Percentiles rank a stretch among this genome's conserved stretches.
Evolutionary conservation across 169 alveolate species (phyloP).

Genomic region (Plasmodium coatneyi): DNA sequence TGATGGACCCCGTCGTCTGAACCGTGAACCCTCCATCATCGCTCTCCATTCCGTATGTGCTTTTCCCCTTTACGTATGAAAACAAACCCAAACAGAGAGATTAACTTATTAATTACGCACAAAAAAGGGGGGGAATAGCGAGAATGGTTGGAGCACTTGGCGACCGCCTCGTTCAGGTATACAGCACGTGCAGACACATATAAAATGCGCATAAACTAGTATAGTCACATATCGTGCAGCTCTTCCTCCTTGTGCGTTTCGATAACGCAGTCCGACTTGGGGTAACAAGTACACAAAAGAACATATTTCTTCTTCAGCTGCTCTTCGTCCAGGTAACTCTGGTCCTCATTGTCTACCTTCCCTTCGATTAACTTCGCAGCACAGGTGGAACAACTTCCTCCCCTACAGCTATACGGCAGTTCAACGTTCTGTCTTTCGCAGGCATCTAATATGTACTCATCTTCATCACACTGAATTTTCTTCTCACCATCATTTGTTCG

Average conservation of each 20-base stretch:
- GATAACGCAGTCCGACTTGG: constrained; percentile 88
- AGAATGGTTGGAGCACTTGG: not conserved
- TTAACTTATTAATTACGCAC: not conserved
- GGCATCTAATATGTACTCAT: constrained; percentile 89
- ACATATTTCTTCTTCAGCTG: constrained; percentile 85
- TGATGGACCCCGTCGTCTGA: not conserved
- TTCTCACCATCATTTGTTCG: constrained; percentile 83
- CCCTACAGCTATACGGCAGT: constrained; percentile 90
- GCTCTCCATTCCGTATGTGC: not conserved
- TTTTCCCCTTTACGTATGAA: not conserved
- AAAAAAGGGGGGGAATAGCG: not conserved
- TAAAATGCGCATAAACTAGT: not conserved
- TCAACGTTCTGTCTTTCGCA: constrained; percentile 90
- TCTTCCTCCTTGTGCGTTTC: constrained; percentile 90
- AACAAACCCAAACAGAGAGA: not conserved
- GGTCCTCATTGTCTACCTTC: constrained; percentile 86
- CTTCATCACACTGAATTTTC: constrained; percentile 85
- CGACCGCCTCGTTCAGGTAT: not conserved
- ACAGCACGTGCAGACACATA: not conserved
- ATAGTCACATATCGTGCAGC: constrained; percentile 71
- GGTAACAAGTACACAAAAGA: constrained; percentile 87
- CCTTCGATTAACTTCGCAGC: constrained; percentile 88
- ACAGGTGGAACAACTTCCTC: constrained; percentile 91
- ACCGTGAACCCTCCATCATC: not conserved
- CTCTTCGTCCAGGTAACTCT: constrained; percentile 85